Base-by-base conservation (phyloP, 768 basidiomycete species). In the Pleurotus ostreatus region DNA sequence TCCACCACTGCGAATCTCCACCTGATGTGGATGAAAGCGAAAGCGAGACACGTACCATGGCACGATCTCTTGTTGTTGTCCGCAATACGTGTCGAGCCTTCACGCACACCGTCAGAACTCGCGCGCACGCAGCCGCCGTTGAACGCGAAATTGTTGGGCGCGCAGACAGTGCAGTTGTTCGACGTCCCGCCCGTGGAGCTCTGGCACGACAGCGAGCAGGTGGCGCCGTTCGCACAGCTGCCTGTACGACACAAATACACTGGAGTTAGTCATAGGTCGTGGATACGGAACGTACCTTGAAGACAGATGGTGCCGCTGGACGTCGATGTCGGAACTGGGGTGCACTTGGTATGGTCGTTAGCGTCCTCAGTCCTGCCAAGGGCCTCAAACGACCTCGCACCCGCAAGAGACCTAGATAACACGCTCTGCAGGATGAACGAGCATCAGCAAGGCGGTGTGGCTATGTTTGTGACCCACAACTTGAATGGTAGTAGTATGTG, bases 61-160 rank as follows among this genome's bases (percentile, higher is more conserved):
- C 92, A 94, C 56, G 84, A 84, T n/a, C 76, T 72, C 71, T 92
- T 94, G 65, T 80, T 78, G 59, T 89, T 90, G 60, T 94, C 88
- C 15, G 83, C 90, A 41, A 94, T 81, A 56, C 88, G 69, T 41
- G 72, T 78, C 13, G 84, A 79, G 0, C 83, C 84, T 30, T 78
- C 70, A 65, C 92, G 94, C 5, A 92, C 79, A 0, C 92, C 92
- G 49, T 81, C 79, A 0, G 70, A 65, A 63, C 83, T 20, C 20
- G 20, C 20, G 20, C 20, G 20, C 20, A 20, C 20, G 20, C 20
- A 20, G 20, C 20, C 20, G 20, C 20, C 20, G 20, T 20, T 20
- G 48, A 88, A 69, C 16, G 73, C 68, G 62, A 80, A 92, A 37
- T 75, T 76, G 0, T 84, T 84, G 2, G 73, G 65, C 2, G 78